These are phyloP conservation scores for Hanseniaspora thailandica DNA, from an alignment of 805 yeast species.

Conservation along the genomic window DNA sequence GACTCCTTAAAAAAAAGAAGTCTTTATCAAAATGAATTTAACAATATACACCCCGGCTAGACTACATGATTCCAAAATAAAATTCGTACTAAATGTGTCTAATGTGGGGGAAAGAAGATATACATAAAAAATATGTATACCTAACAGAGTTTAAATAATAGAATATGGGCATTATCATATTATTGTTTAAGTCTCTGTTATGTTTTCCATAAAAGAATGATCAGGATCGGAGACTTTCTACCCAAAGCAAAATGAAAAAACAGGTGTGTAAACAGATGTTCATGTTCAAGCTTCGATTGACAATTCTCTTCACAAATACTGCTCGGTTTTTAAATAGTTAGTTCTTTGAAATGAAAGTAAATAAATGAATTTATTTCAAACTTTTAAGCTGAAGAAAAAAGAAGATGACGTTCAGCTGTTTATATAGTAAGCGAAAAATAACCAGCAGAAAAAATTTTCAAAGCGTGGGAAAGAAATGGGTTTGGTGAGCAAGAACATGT, in stretches of 20 bases:
- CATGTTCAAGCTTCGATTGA: conserved; percentile 56
- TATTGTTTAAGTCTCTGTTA: conserved; percentile 32
- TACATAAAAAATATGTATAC: background rate
- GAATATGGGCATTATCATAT: conserved; percentile 15
- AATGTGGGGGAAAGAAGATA: conserved; percentile 14
- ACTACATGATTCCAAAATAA: background rate
- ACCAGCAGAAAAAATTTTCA: conserved; percentile 2
- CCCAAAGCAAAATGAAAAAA: conserved; percentile 50
- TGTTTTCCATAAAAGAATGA: conserved; percentile 48
- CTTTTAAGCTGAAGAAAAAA: no score
- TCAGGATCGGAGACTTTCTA: conserved; percentile 72
- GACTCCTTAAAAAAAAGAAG: conserved; percentile 22
- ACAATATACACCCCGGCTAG: conserved; percentile 14
- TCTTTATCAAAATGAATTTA: conserved; percentile 13
- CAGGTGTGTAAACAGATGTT: conserved; percentile 23
- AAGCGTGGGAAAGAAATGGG: no score
- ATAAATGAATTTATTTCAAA: no score
- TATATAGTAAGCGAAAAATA: background rate
- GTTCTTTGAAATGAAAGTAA: background rate
- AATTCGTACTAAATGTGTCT: conserved; percentile 8
- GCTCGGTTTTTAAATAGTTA: background rate
- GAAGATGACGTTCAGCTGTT: no score
- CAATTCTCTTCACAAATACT: conserved; percentile 43
- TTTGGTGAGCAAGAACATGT: no score
- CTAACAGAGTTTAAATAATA: conserved; percentile 14